These are phyloP conservation scores for Talaromyces albobiverticillius DNA, from an alignment of 2,329 filamentous ascomycete species.

Conservation along the genomic window DNA sequence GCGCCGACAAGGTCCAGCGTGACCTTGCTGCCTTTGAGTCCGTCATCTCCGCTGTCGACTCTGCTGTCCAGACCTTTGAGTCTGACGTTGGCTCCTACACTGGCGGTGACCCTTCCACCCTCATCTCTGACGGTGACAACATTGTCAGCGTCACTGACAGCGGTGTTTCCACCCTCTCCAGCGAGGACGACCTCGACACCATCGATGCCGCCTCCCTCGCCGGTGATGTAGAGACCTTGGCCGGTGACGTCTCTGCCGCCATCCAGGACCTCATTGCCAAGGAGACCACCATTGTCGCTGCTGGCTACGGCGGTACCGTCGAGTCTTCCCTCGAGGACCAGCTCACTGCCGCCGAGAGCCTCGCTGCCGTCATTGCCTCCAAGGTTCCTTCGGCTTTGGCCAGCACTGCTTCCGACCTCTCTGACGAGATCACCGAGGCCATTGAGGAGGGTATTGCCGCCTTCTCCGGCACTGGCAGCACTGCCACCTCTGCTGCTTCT, in stretches of 20 bases:
- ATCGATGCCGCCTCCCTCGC: slow-evolving; percentile 28
- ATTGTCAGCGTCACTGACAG: slow-evolving; percentile 24
- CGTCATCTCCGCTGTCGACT: slow-evolving; percentile 17
- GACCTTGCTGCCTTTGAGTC: slow-evolving; percentile 13
- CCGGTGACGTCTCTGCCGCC: slow-evolving; percentile 22
- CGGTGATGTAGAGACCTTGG: slow-evolving; percentile 26
- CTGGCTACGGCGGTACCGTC: slow-evolving; percentile 22
- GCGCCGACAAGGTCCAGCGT: slow-evolving; percentile 11
- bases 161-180: slow-evolving; percentile 25
- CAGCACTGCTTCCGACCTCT: slow-evolving; percentile 24
- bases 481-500: slow-evolving; percentile 7
- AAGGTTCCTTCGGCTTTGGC: slow-evolving; percentile 29
- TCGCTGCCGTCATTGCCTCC: slow-evolving; percentile 25
- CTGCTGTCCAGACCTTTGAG: slow-evolving; percentile 20
- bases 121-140: slow-evolving; percentile 22
- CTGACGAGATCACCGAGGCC: slow-evolving; percentile 28
- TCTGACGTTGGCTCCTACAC: slow-evolving; percentile 24
- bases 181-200: slow-evolving; percentile 20
- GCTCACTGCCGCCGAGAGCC: slow-evolving; percentile 24
- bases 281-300: slow-evolving; percentile 25
- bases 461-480: background rate
- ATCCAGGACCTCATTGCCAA: slow-evolving; percentile 25
- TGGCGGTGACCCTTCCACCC: slow-evolving; percentile 20
- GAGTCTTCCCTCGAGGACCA: slow-evolving; percentile 25
- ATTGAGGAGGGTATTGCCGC: slow-evolving; percentile 30